A percentile compares a stretch with the other conserved stretches of the same genome.
These are phyloP conservation scores for Nothophaeocryptopus gaeumannii DNA, from an alignment of 2,329 filamentous ascomycete species.

Conservation along the genomic window DNA sequence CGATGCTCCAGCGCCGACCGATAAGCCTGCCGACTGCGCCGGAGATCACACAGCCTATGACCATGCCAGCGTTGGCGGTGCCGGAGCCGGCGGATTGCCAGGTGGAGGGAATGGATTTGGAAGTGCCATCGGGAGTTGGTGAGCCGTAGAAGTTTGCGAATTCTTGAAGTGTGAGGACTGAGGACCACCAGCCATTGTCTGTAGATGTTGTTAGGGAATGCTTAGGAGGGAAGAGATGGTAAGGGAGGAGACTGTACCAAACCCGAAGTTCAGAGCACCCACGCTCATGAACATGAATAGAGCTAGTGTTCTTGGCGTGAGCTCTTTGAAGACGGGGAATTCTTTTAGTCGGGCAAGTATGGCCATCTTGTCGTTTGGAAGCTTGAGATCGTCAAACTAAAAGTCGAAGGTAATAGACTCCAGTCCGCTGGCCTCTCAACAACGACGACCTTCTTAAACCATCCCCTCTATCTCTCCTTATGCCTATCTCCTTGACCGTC, in stretches of 20 bases:
- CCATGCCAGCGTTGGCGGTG: no score
- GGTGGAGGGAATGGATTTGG: no score
- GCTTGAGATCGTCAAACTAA: no score
- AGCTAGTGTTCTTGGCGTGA: not conserved
- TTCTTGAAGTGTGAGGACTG: no score
- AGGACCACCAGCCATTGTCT: conserved; percentile 1
- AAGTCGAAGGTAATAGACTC: not conserved
- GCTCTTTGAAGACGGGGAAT: not conserved
- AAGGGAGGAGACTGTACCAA: not conserved
- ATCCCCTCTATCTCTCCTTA: no score
- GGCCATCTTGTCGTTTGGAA: not conserved
- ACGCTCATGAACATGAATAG: conserved; percentile 1
- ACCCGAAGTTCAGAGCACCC: conserved; percentile 1
- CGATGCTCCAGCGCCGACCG: not conserved
- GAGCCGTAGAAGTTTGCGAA: no score
- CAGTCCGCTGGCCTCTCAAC: no score
- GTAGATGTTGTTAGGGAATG: not conserved
- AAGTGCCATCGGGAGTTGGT: no score
- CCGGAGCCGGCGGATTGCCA: no score
- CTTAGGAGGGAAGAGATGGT: no score
- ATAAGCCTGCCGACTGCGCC: conserved; percentile 1
- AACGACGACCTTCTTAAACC: no score
- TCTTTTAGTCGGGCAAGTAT: not conserved
- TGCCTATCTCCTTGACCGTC: no score
- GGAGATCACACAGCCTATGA: not conserved